phyloP scores from a whole-genome alignment of 2,329 filamentous ascomycete genomes.

The Neocatenulostroma microsporum region DNA sequence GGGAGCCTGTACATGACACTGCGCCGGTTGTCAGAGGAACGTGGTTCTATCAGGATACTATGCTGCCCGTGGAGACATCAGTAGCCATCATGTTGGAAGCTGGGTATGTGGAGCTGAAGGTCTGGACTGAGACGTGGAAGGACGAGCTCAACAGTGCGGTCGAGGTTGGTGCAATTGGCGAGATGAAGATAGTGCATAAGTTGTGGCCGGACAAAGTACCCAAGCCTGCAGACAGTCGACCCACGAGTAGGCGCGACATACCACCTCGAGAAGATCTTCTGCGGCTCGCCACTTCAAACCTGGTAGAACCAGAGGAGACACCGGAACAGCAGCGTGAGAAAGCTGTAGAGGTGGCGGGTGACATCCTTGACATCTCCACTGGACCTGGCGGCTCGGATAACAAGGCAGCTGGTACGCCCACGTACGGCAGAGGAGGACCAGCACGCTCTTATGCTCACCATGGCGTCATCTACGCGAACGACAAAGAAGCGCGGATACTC shows the following conservation, averaged over 20 bases:
- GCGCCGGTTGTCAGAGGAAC: constrained; percentile 76
- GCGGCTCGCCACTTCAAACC: constrained; percentile 19
- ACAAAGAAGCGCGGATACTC: constrained; percentile 68
- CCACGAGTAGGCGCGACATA: constrained; percentile 27
- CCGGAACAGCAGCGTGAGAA: constrained; percentile 38
- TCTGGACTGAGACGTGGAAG: constrained; percentile 86
- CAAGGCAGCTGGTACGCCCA: constrained; percentile 39
- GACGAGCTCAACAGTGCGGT: constrained; percentile 87
- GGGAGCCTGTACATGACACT: constrained; percentile 87
- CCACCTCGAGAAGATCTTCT: constrained; percentile 18
- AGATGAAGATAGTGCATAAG: constrained; percentile 79
- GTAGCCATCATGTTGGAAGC: constrained; percentile 88
- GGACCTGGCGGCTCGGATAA: constrained; percentile 41
- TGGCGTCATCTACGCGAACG: constrained; percentile 80
- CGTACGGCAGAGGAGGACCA: constrained; percentile 36
- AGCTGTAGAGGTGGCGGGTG: constrained; percentile 38
- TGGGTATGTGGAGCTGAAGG: constrained; percentile 78
- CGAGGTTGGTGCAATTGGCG: constrained; percentile 79
- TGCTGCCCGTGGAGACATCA: constrained; percentile 76
- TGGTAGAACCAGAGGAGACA: constrained; percentile 31
- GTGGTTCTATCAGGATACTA: constrained; percentile 96
- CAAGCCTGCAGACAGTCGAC: constrained; percentile 44
- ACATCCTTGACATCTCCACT: constrained; percentile 42
- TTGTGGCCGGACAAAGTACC: constrained; percentile 66
- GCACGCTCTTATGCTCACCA: constrained; percentile 61